Evolutionary conservation across 2,329 filamentous ascomycete genomes (phyloP).

Genomic region (Alternaria novae-zelandiae): DNA sequence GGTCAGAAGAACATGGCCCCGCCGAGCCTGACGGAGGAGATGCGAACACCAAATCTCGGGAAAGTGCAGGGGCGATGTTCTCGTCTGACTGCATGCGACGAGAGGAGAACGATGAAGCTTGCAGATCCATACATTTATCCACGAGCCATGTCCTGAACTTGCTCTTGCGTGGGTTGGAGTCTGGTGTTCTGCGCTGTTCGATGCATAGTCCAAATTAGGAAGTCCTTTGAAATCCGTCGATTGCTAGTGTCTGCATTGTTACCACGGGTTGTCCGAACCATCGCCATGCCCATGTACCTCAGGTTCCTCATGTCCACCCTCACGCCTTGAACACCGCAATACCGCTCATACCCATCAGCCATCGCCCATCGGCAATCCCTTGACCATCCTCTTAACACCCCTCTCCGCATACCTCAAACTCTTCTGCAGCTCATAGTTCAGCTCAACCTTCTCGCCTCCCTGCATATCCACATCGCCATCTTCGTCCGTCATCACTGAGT

Average conservation of each 20-base stretch:
- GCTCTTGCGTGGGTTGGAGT: not conserved
- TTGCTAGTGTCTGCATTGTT: not conserved
- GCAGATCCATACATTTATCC: no score
- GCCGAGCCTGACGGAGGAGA: slow-evolving; percentile 10
- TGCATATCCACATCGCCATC: slow-evolving; percentile 12
- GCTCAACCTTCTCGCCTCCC: slow-evolving; percentile 5
- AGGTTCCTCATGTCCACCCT: not conserved
- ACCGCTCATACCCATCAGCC: not conserved
- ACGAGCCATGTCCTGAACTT: no score
- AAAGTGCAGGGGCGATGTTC: not conserved
- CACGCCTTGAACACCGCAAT: not conserved
- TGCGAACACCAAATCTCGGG: not conserved
- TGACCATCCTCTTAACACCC: slow-evolving; percentile 43
- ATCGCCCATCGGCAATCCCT: slow-evolving; percentile 31
- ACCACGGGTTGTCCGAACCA: not conserved
- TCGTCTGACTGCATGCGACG: not conserved
- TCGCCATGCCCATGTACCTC: not conserved
- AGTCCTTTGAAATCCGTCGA: not conserved
- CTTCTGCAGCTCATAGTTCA: slow-evolving; percentile 31
- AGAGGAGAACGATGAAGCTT: not conserved
- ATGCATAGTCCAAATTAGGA: not conserved
- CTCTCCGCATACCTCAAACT: slow-evolving; percentile 39
- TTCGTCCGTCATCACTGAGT: slow-evolving; percentile 2
- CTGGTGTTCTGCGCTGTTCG: not conserved
- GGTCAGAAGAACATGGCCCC: not conserved